Evolutionary conservation across 768 basidiomycete genomes (phyloP).

Genomic region (Multifurca ochricompacta): DNA sequence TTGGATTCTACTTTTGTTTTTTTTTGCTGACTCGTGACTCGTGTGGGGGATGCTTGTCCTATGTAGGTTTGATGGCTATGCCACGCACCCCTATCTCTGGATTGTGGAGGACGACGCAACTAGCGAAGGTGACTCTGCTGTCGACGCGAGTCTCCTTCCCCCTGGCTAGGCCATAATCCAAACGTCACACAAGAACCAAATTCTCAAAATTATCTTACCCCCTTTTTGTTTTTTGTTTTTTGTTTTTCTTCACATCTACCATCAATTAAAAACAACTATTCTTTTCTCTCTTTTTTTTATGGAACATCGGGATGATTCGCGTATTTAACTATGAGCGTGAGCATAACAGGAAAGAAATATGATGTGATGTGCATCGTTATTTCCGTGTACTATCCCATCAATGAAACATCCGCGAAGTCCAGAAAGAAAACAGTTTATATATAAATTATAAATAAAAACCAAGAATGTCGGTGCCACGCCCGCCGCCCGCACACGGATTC

Average conservation of each 20-base stretch:
- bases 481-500: too few relatives aligned
- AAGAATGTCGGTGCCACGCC: too few relatives aligned
- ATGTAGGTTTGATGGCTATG: slow-evolving; percentile 91
- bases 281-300: too few relatives aligned
- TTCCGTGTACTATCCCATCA: too few relatives aligned
- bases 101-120: slow-evolving; percentile 46
- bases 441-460: too few relatives aligned
- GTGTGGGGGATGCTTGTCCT: neutral
- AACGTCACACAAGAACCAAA: neutral
- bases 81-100: slow-evolving; percentile 84
- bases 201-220: neutral
- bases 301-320: too few relatives aligned
- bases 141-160: slow-evolving; percentile 90
- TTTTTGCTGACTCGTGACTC: neutral
- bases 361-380: too few relatives aligned
- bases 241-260: neutral
- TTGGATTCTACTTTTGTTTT: neutral
- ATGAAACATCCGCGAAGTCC: too few relatives aligned
- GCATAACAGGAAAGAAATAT: too few relatives aligned
- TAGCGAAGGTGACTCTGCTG: slow-evolving; percentile 44
- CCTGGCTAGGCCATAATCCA: slow-evolving; percentile 54
- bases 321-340: too few relatives aligned
- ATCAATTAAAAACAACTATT: neutral
- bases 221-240: neutral
- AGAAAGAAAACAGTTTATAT: too few relatives aligned